phyloP scores from a whole-genome alignment of 257 asterid species.

The Solanum lignicaule region DNA sequence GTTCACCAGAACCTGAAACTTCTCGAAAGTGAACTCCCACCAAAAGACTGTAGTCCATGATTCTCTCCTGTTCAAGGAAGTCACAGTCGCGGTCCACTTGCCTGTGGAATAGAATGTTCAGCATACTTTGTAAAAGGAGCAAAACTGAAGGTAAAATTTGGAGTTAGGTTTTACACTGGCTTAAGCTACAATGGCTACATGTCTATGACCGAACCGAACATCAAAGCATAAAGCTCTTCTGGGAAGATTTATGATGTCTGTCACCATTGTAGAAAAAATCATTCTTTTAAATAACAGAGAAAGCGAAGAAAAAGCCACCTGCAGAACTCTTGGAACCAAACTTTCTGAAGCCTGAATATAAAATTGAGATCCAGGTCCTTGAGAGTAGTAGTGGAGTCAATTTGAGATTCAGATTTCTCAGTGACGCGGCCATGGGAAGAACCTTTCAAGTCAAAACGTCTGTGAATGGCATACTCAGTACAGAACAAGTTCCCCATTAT shows the following conservation, averaged over 20 bases:
- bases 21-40: conserved; percentile 79
- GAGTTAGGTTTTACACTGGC: not conserved
- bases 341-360: conserved; percentile 58
- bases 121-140: not conserved
- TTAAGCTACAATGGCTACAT: not conserved
- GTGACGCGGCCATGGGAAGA: conserved; percentile 87
- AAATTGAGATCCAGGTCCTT: conserved; percentile 91
- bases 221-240: not conserved
- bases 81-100: conserved; percentile 88
- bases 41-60: conserved; percentile 92
- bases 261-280: not conserved
- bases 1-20: conserved; percentile 52
- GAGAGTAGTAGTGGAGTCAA: conserved; percentile 72
- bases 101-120: conserved; percentile 30
- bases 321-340: conserved; percentile 67
- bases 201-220: not conserved
- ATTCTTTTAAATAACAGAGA: not conserved
- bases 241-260: not conserved
- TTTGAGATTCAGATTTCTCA: conserved; percentile 54
- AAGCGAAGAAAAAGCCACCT: conserved; percentile 26
- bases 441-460: conserved; percentile 87
- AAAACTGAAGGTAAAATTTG: not conserved
- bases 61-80: conserved; percentile 87
- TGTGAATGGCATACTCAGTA: conserved; percentile 55
- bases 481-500: conserved; percentile 92